Conservation (phyloP, 208 protist genomes). For the Novymonas esmeraldas region DNA sequence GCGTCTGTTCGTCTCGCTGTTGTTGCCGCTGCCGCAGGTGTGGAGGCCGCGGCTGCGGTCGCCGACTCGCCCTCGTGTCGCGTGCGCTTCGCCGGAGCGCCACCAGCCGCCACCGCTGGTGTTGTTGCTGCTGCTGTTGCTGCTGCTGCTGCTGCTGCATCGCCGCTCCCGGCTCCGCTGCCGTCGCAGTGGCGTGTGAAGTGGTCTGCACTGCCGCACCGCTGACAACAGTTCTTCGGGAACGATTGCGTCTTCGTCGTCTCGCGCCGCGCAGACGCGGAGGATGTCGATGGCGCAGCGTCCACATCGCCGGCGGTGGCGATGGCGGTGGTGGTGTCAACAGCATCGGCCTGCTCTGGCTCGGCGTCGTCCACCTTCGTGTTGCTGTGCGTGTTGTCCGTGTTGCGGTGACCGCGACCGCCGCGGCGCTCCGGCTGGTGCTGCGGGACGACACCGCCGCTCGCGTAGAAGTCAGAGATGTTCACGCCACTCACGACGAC, state of each 20-base stretch:
- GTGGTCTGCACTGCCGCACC: constrained; percentile 45
- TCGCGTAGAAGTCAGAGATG: constrained; percentile 59
- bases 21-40: background rate
- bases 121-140: constrained; percentile 1
- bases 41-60: background rate
- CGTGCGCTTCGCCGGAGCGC: background rate
- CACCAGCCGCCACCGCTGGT: background rate
- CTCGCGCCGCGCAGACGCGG: too few species aligned
- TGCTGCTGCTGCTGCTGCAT: constrained; percentile 1
- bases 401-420: too few species aligned
- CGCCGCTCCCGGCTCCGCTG: constrained; percentile 9
- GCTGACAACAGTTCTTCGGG: constrained; percentile 50
- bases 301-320: background rate
- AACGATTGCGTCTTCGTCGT: constrained; percentile 6
- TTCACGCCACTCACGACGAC: constrained; percentile 58
- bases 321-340: background rate
- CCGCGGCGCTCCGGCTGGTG: constrained; percentile 17
- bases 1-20: background rate
- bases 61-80: background rate
- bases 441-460: constrained; percentile 57
- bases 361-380: too few species aligned
- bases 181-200: constrained; percentile 55
- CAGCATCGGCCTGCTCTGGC: too few species aligned
- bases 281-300: too few species aligned
- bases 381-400: constrained; percentile 8